Evolutionary conservation across 176 grass and related monocot species (phyloP).

Genomic region (Eremochloa ophiuroides): DNA sequence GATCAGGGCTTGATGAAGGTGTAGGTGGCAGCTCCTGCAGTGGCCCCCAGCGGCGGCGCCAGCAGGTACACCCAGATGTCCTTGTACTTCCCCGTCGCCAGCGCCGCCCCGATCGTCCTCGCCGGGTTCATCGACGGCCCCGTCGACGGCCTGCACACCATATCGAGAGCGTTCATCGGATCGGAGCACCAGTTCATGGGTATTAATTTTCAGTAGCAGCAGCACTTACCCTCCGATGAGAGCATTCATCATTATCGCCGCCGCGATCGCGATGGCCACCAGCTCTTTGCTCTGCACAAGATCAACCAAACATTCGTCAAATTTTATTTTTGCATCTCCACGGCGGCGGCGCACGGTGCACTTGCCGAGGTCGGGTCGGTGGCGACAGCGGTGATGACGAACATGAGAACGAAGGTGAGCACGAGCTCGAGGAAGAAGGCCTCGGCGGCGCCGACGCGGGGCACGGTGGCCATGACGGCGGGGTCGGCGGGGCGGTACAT

Average conservation of each 20-base stretch:
- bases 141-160: conserved; percentile 1
- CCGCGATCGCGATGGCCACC: conserved; percentile 25
- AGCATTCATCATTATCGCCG: conserved; percentile 39
- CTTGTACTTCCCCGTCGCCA: conserved; percentile 36
- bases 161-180: neutral
- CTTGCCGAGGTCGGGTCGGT: conserved; percentile 39
- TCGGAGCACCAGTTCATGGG: neutral
- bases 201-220: no score
- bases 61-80: conserved; percentile 43
- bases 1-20: conserved; percentile 30
- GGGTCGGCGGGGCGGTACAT: conserved; percentile 26
- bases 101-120: conserved; percentile 32
- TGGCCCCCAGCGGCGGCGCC: conserved; percentile 31
- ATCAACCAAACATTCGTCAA: neutral
- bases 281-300: conserved; percentile 21
- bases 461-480: conserved; percentile 48
- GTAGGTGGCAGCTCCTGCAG: conserved; percentile 32
- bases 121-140: conserved; percentile 53
- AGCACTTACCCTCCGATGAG: conserved; percentile 30
- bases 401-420: conserved; percentile 51
- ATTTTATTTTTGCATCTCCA: no score
- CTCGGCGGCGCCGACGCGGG: conserved; percentile 21
- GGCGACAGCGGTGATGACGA: conserved; percentile 59
- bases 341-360: no score
- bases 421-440: conserved; percentile 58